Evolutionary conservation across 345 rosid genomes (phyloP), one percentile per base, ranked within the genome.

Genomic region (Turritis glabra): DNA sequence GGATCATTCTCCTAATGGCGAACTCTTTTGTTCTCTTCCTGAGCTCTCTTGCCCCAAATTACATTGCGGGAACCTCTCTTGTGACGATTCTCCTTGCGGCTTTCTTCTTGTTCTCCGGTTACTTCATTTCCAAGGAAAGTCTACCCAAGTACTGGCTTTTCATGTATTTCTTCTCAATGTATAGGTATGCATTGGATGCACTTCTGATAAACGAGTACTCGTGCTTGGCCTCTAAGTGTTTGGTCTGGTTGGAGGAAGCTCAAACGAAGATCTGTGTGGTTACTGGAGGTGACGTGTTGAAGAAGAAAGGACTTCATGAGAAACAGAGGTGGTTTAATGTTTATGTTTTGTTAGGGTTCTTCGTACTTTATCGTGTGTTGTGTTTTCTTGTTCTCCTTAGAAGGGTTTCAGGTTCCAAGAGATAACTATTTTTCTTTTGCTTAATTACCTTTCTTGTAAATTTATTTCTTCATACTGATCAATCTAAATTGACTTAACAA

Each of bases 91-190:
- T 89, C 54, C 89, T 91, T 1, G 96, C 86, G 0, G 90, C 85
- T 2, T 91, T 91, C 82, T 94, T 94, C 63, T 85, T 94, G 68
- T 94, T 93, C 81, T 93, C 97, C 1, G 98, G 98, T 8, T 93
- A 93, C 80, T 93, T 93, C 82, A 89, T 93, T 9, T 86, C 97
- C 2, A 77, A 84, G 62, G 89, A 87, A 3, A 86, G 95, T 56
- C 60, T 93, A 55, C 98, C 98, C 7, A 88, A 86, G 82, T 93
- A 88, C 55, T 93, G 98, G 97, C 85, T 89, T 2, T 89, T 91
- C 83, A 93, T 93, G 98, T 88, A 93, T 71, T 91, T 87, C 78
- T 67, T 93, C 57, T 93, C 98, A 5, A 91, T 93, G 98, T 93
- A 93, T 73, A 93, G 88, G 63, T 93, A 93, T 53, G 96, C 94